A percentile compares a stretch with the other conserved stretches of the same genome.
Conservation (phyloP, 2,329 filamentous ascomycete genomes). For the Colletotrichum simmondsii region DNA sequence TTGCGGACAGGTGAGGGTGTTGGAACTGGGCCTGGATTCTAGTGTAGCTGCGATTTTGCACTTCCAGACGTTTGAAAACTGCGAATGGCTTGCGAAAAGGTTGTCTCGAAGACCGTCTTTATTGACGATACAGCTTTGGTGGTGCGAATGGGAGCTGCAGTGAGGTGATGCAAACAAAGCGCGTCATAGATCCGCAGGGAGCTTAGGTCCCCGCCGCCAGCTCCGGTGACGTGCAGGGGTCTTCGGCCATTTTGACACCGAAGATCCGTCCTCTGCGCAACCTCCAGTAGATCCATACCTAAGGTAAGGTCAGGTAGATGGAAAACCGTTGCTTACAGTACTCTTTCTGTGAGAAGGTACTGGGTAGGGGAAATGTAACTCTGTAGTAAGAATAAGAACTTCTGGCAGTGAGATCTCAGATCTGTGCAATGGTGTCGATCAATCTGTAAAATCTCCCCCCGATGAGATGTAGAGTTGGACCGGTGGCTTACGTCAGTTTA, state of each 20-base stretch:
- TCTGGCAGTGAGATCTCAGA: not conserved
- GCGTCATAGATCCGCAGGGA: constrained; percentile 30
- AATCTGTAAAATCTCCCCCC: not conserved
- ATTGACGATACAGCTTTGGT: not conserved
- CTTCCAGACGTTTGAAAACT: not conserved
- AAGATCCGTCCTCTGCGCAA: not conserved
- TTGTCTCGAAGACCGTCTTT: not conserved
- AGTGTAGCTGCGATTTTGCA: not conserved
- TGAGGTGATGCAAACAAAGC: constrained; percentile 20
- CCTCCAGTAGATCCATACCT: not conserved
- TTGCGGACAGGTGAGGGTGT: constrained; percentile 42
- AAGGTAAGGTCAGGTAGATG: too few species aligned
- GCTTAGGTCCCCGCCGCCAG: not conserved
- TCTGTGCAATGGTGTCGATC: not conserved
- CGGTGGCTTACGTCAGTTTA: not conserved
- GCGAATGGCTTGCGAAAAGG: not conserved
- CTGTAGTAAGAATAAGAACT: not conserved
- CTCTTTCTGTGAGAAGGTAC: not conserved
- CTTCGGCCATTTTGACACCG: constrained; percentile 17
- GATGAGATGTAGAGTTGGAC: not conserved
- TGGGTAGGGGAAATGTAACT: not conserved
- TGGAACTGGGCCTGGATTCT: too few species aligned
- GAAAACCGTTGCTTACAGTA: not conserved
- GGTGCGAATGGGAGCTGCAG: not conserved
- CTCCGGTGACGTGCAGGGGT: constrained; percentile 3